Percentiles rank a stretch among this genome's conserved stretches.
phyloP scores from a whole-genome alignment of 116 monocot genomes.

The Cymodocea nodosa region DNA sequence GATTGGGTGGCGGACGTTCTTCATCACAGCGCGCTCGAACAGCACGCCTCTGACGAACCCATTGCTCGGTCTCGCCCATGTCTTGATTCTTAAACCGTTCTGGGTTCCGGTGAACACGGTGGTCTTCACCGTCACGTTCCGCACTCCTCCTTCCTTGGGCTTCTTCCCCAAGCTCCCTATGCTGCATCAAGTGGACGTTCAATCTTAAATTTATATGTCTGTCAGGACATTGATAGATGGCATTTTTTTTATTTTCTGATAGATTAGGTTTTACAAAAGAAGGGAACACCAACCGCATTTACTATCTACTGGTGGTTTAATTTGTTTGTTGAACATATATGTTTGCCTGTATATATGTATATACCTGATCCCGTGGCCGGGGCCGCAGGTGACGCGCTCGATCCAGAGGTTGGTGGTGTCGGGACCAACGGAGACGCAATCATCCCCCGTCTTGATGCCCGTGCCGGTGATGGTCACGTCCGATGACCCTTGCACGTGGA shows the following conservation, averaged over 20 bases:
- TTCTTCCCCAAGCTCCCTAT: slow-evolving; percentile 40
- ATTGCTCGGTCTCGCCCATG: slow-evolving; percentile 25
- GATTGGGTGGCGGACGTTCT: neutral
- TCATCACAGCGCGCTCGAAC: slow-evolving; percentile 28
- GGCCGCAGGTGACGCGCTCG: slow-evolving; percentile 47
- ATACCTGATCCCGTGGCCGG: slow-evolving; percentile 75
- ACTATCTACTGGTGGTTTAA: too few relatives aligned
- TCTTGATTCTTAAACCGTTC: slow-evolving; percentile 49
- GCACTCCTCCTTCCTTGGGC: slow-evolving; percentile 20
- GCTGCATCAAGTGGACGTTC: slow-evolving; percentile 13
- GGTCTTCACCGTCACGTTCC: slow-evolving; percentile 36
- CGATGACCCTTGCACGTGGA: slow-evolving; percentile 48
- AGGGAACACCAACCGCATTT: too few relatives aligned
- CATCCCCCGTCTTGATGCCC: slow-evolving; percentile 60
- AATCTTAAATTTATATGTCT: too few relatives aligned
- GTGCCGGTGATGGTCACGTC: slow-evolving; percentile 29
- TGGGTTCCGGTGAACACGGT: slow-evolving; percentile 23
- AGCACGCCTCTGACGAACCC: slow-evolving; percentile 29
- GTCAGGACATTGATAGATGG: too few relatives aligned
- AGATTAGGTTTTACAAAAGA: too few relatives aligned
- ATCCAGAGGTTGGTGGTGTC: slow-evolving; percentile 44
- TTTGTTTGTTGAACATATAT: too few relatives aligned
- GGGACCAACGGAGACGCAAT: slow-evolving; percentile 68
- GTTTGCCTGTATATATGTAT: neutral
- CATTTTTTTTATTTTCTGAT: too few relatives aligned